phyloP scores from a whole-genome alignment of 805 yeast species.

The Candida palmyrensis region DNA sequence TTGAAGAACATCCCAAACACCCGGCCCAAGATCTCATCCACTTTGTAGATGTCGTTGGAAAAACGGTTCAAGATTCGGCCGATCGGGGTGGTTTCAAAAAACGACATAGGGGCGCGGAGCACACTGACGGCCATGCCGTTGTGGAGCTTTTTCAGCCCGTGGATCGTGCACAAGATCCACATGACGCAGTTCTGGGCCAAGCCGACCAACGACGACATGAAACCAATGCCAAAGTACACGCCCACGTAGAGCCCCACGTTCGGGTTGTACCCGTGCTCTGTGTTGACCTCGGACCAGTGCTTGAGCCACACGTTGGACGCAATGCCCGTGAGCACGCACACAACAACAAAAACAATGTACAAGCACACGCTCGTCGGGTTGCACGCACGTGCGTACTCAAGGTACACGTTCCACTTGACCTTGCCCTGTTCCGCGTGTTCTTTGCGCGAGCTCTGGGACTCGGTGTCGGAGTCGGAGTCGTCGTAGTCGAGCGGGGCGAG shows the following conservation, averaged over 20 bases:
- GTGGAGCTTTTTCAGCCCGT: slow-evolving; percentile 75
- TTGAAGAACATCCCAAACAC: slow-evolving; percentile 65
- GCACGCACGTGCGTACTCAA: slow-evolving; percentile 83
- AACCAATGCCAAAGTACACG: slow-evolving; percentile 70
- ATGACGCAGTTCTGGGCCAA: slow-evolving; percentile 63
- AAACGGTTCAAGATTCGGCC: slow-evolving; percentile 90
- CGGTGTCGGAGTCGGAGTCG: slow-evolving; percentile 12
- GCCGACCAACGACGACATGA: slow-evolving; percentile 54
- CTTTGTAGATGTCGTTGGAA: slow-evolving; percentile 83
- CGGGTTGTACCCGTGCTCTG: slow-evolving; percentile 66
- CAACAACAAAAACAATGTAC: slow-evolving; percentile 50
- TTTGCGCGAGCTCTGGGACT: slow-evolving; percentile 41
- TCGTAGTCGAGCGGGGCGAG: slow-evolving; percentile 45
- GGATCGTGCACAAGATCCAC: slow-evolving; percentile 79
- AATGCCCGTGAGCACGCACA: slow-evolving; percentile 58
- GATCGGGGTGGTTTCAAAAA: slow-evolving; percentile 93
- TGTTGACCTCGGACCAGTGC: slow-evolving; percentile 93
- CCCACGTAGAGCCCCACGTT: slow-evolving; percentile 64
- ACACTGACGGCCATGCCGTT: slow-evolving; percentile 67
- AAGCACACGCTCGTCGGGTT: slow-evolving; percentile 59
- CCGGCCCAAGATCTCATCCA: slow-evolving; percentile 74
- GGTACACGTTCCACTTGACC: slow-evolving; percentile 83
- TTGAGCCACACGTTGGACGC: slow-evolving; percentile 87
- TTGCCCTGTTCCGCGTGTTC: slow-evolving; percentile 92
- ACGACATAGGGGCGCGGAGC: slow-evolving; percentile 88